These are phyloP conservation scores for Pythium aphanidermatum DNA, from an alignment of 352 stramenopile genomes.

Conservation along the genomic window DNA sequence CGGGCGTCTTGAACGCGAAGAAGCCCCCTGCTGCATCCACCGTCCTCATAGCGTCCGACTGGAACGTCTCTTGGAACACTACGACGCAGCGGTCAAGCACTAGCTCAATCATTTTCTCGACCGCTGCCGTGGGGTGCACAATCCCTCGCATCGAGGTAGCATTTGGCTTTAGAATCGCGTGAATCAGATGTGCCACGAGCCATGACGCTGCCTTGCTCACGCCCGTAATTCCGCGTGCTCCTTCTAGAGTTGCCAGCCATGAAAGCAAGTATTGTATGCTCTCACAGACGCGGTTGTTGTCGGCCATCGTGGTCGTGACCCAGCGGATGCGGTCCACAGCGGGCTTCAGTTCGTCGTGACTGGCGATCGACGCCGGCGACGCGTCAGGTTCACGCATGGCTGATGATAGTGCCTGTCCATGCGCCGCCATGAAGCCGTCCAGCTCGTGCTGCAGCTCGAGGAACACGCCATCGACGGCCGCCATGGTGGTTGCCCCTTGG, in stretches of 20 bases:
- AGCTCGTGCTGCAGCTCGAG: constrained; percentile 52
- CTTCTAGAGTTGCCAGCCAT: constrained; percentile 37
- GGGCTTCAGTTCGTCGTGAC: neutral
- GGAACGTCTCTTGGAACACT: constrained; percentile 39
- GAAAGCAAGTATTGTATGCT: constrained; percentile 23
- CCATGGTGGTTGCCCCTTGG: neutral
- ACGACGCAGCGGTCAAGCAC: constrained; percentile 35
- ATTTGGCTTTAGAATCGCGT: constrained; percentile 24
- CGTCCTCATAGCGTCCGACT: constrained; percentile 25
- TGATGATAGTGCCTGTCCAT: constrained; percentile 15
- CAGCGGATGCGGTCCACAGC: constrained; percentile 25
- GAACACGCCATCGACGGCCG: constrained; percentile 14
- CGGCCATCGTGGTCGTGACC: constrained; percentile 15
- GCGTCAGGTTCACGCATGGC: constrained; percentile 4
- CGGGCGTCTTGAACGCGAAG: constrained; percentile 43
- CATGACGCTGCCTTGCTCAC: constrained; percentile 28
- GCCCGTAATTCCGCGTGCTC: neutral
- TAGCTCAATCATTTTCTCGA: constrained; percentile 21
- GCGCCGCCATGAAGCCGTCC: constrained; percentile 46
- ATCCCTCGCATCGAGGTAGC: neutral
- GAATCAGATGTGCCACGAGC: constrained; percentile 38
- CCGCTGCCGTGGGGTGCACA: neutral
- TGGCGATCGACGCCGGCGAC: neutral
- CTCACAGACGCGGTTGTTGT: constrained; percentile 8
- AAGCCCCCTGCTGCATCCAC: constrained; percentile 33